A percentile compares a stretch with the other conserved stretches of the same genome.
Conservation (phyloP, 2,329 filamentous ascomycete genomes). For the Grosmannia serpens region DNA sequence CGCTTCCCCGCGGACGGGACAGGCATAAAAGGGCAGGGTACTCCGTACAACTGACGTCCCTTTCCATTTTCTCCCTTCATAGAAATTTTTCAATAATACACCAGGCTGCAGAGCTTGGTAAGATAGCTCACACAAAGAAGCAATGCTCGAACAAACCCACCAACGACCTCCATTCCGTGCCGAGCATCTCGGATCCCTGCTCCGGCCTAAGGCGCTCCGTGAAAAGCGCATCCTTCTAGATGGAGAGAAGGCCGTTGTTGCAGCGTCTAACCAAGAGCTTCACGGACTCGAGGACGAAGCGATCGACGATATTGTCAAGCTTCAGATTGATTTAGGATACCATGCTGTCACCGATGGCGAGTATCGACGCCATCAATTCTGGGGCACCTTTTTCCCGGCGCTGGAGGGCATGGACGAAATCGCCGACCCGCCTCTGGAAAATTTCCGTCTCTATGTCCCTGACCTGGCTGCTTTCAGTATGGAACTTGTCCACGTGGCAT, state of each 20-base stretch:
- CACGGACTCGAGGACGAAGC: conserved; percentile 42
- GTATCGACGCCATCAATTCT: conserved; percentile 30
- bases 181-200: conserved; percentile 63
- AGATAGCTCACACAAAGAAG: background rate
- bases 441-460: conserved; percentile 26
- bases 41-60: background rate
- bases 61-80: background rate
- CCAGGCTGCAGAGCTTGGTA: background rate
- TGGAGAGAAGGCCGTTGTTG: conserved; percentile 24
- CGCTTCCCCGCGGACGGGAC: background rate
- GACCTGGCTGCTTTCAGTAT: conserved; percentile 29
- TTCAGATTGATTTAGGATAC: conserved; percentile 46
- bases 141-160: conserved; percentile 11
- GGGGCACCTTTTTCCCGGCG: conserved; percentile 24
- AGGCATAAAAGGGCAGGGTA: background rate
- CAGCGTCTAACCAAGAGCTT: conserved; percentile 31
- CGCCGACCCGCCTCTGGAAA: conserved; percentile 19
- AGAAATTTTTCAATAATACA: background rate
- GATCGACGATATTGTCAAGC: conserved; percentile 46
- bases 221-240: conserved; percentile 26
- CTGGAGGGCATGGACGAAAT: conserved; percentile 29
- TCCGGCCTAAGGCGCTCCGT: conserved; percentile 55
- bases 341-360: conserved; percentile 50
- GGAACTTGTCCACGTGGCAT: conserved; percentile 1
- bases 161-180: conserved; percentile 33